These are phyloP conservation scores for Colletotrichum shisoi DNA, from an alignment of 2,329 filamentous ascomycete genomes.

Conservation along the genomic window DNA sequence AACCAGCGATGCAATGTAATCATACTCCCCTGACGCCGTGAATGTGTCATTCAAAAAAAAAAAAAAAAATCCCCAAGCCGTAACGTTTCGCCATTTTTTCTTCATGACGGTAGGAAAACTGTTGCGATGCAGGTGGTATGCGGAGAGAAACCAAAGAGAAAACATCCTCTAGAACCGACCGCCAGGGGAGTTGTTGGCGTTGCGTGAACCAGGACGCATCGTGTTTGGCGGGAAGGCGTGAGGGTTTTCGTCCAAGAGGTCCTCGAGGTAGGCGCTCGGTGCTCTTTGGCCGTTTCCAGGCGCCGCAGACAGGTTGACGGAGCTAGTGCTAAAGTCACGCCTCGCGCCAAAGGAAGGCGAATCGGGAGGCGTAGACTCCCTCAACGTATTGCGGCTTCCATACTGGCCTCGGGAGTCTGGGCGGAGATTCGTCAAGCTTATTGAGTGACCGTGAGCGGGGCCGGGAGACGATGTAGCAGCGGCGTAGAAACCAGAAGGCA, in stretches of 20 bases:
- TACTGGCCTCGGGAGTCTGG: constrained; percentile 64
- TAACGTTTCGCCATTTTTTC: constrained; percentile 29
- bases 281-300: constrained; percentile 72
- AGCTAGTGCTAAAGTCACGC: constrained; percentile 68
- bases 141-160: neutral
- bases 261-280: constrained; percentile 89
- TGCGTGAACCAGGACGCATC: constrained; percentile 45
- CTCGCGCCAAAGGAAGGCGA: constrained; percentile 64
- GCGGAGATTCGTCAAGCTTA: constrained; percentile 68
- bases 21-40: constrained; percentile 34
- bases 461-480: constrained; percentile 65
- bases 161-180: constrained; percentile 15
- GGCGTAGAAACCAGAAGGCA: constrained; percentile 92
- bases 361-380: constrained; percentile 67
- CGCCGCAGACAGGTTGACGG: constrained; percentile 67
- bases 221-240: constrained; percentile 58
- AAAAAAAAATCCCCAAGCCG: constrained; percentile 16
- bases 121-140: constrained; percentile 1
- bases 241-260: constrained; percentile 81
- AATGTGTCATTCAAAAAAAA: constrained; percentile 19
- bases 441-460: constrained; percentile 59
- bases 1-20: constrained; percentile 27
- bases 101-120: constrained; percentile 22
- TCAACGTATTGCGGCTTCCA: constrained; percentile 51
- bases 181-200: constrained; percentile 28